Evolutionary conservation across 768 basidiomycete genomes (phyloP), one percentile per base, ranked within the genome.

Genomic region (Dentipellis fragilis): DNA sequence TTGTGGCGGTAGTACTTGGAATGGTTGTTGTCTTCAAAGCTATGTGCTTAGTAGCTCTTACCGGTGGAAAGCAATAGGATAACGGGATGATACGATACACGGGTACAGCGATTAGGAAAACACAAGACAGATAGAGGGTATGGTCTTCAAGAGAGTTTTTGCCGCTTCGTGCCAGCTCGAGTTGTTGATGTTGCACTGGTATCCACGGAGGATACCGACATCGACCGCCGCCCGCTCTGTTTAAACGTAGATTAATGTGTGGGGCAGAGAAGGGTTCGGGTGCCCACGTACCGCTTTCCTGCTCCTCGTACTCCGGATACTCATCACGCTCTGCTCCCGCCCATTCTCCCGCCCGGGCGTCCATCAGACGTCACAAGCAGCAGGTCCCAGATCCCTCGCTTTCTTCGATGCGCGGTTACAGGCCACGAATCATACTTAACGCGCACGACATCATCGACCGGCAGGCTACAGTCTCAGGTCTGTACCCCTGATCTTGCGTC

Each of bases 131-230:
- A 34, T 50, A n/a, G 47, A 55, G 17, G 48, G 22, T 21, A 49
- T 2, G 14, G 16, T 5, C 9, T 35, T 59, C 34, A 62, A 40
- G 56, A 37, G 37, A 60, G 38, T 42, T 62, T 62, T 51, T 62
- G 61, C 34, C 61, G 60, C 54, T 62, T 62, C 36, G 59, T 62
- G 36, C 61, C 59, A 29, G 56, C 56, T 4, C 61, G 58, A 17
- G 59, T 60, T 9, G 60, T 54, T 8, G 60, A 61, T 2, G 60
- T 61, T 17, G 54, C 61, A 8, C 56, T 54, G 16, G 87, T 87
- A 60, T 89, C 88, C 17, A 86, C 81, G 3, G 87, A 90, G 12
- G 87, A 88, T 45, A 81, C 75, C 1, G 88, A 89, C 72, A 86
- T 69, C 3, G 87, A 88, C 34, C 87, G 77, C 45, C 82, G 79